Conservation (phyloP, 805 yeast genomes). For the Crinitomyces ghanaensis region DNA sequence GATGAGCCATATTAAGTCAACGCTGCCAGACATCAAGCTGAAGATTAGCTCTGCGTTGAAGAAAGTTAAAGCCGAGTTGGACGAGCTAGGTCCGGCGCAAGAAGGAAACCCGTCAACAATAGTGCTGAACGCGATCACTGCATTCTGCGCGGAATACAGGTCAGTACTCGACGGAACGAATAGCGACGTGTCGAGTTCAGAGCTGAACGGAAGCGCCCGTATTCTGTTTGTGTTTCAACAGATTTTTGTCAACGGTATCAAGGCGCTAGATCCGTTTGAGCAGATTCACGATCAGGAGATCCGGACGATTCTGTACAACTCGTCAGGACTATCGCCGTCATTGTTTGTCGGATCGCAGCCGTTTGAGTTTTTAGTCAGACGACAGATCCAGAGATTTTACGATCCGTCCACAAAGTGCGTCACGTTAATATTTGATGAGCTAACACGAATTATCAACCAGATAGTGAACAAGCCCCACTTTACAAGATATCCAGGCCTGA, state of each 20-base stretch:
- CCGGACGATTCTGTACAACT: conserved; percentile 92
- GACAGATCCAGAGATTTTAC: conserved; percentile 86
- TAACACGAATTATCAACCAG: conserved; percentile 80
- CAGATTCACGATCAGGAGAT: conserved; percentile 92
- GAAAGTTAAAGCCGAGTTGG: conserved; percentile 73
- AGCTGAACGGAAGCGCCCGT: conserved; percentile 96
- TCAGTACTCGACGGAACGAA: conserved; percentile 90
- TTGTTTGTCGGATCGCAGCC: conserved; percentile 96
- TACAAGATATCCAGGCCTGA: conserved; percentile 80
- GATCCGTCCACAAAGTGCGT: conserved; percentile 88
- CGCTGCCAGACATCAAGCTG: conserved; percentile 85
- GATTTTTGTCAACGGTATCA: conserved; percentile 83
- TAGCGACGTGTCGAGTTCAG: conserved; percentile 76
- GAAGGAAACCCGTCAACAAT: conserved; percentile 87
- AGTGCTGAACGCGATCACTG: conserved; percentile 83
- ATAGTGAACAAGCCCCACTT: conserved; percentile 72
- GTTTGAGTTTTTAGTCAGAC: conserved; percentile 89
- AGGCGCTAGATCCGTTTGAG: conserved; percentile 90
- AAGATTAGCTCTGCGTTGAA: conserved; percentile 76
- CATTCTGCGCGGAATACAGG: conserved; percentile 80
- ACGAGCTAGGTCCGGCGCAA: conserved; percentile 72
- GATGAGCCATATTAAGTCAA: conserved; percentile 78
- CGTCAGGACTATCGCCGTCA: conserved; percentile 94
- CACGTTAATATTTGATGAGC: conserved; percentile 83
- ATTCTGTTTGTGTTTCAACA: conserved; percentile 95